Conservation (phyloP, 2,329 filamentous ascomycete genomes). For the Talaromyces sp. region DNA sequence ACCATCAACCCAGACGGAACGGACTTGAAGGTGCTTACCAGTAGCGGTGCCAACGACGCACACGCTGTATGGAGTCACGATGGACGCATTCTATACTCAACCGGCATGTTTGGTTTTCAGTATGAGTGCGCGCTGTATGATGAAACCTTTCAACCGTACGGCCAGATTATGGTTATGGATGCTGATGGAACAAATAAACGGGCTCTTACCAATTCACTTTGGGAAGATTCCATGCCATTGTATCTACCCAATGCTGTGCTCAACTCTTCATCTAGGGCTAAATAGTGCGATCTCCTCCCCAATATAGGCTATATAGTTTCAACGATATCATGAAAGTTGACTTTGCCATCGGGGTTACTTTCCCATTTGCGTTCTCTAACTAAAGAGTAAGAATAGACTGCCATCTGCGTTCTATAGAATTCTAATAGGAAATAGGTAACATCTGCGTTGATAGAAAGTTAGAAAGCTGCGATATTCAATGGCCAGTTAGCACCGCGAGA, state of each 20-base stretch:
- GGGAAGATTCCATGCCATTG: conserved; percentile 29
- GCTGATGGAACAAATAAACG: conserved; percentile 33
- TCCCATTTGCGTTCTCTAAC: too few species aligned
- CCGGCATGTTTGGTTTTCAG: conserved; percentile 41
- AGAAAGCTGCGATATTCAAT: too few species aligned
- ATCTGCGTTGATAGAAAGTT: too few species aligned
- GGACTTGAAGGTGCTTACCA: conserved; percentile 24
- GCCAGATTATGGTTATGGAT: conserved; percentile 43
- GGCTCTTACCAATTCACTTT: conserved; percentile 23
- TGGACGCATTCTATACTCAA: conserved; percentile 38
- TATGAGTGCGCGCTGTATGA: conserved; percentile 39
- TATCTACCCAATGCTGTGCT: conserved; percentile 16
- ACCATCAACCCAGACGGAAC: conserved; percentile 40
- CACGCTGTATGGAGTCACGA: conserved; percentile 17
- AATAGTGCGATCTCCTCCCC: neutral
- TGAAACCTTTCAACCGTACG: conserved; percentile 43
- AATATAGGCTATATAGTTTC: too few species aligned
- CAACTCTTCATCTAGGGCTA: neutral
- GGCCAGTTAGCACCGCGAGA: too few species aligned
- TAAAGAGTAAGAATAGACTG: too few species aligned
- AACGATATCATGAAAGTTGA: too few species aligned
- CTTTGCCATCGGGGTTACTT: too few species aligned
- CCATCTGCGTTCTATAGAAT: too few species aligned
- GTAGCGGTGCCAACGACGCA: neutral
- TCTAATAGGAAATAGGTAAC: too few species aligned